phyloP scores from a whole-genome alignment of 139 green algal genomes.

The Cymbomonas tetramitiformis region DNA sequence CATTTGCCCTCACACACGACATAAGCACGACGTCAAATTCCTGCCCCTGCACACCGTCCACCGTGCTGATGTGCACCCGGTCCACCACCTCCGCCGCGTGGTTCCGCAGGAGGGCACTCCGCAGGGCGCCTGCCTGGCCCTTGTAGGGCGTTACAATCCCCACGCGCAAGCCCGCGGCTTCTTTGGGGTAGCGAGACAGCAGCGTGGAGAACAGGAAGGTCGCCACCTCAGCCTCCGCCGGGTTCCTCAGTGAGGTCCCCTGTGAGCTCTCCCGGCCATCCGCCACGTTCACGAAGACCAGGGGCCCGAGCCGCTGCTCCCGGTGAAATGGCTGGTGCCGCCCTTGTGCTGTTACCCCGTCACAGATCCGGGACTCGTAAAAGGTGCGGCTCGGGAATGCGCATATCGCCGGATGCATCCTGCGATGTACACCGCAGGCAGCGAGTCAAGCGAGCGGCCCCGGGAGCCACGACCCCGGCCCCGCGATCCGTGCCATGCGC shows the following conservation, averaged over 20 bases:
- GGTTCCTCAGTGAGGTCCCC: too few species aligned
- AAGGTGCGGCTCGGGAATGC: constrained; percentile 30
- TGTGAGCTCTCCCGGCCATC: too few species aligned
- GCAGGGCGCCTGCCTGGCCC: too few species aligned
- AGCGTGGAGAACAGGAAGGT: constrained; percentile 32
- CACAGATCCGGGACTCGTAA: constrained; percentile 26
- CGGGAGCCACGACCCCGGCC: too few species aligned
- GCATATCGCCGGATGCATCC: constrained; percentile 35
- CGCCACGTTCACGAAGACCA: constrained; percentile 56
- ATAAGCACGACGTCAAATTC: constrained; percentile 82
- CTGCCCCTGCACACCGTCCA: constrained; percentile 79
- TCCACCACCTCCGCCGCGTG: too few species aligned
- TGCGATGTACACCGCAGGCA: too few species aligned
- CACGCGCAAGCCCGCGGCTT: constrained; percentile 36
- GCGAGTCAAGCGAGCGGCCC: too few species aligned
- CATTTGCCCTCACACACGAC: constrained; percentile 47
- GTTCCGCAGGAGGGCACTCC: too few species aligned
- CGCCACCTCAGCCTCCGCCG: constrained; percentile 43
- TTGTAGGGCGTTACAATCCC: constrained; percentile 84
- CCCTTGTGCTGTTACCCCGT: constrained; percentile 19
- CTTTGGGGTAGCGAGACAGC: constrained; percentile 34
- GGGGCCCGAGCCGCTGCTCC: background rate
- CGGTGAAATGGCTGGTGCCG: constrained; percentile 27
- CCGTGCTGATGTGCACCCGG: constrained; percentile 81
- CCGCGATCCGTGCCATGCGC: too few species aligned